phyloP scores from a whole-genome alignment of 78 protist genomes.

The Carpediemonas membranifera region DNA sequence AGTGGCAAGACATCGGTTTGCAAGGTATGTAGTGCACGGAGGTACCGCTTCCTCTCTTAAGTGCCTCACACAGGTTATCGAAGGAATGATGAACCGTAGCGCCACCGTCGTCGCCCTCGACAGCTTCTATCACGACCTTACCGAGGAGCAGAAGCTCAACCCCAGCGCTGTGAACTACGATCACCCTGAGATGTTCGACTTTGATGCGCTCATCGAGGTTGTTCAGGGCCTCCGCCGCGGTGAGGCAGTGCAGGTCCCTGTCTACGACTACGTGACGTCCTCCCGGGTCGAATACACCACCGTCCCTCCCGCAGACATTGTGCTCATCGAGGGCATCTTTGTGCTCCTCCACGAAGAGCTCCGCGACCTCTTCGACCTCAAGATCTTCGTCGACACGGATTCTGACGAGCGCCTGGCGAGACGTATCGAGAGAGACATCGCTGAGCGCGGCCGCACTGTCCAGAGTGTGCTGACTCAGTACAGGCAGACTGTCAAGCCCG shows the following conservation, averaged over 20 bases:
- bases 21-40: too few species aligned
- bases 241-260: not conserved
- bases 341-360: not conserved
- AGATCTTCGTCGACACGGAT: not conserved
- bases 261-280: not conserved
- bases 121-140: not conserved
- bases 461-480: not conserved
- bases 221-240: not conserved
- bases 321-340: not conserved
- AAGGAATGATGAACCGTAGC: too few species aligned
- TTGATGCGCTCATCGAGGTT: not conserved
- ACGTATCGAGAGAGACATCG: not conserved
- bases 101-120: not conserved
- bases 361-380: not conserved
- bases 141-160: not conserved
- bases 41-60: too few species aligned
- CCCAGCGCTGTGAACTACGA: not conserved
- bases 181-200: not conserved
- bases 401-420: not conserved
- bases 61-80: too few species aligned
- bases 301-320: not conserved
- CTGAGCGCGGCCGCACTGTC: not conserved
- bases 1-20: conserved; percentile 24
- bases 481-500: not conserved
- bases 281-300: not conserved